A percentile compares a stretch with the other conserved stretches of the same genome.
Evolutionary conservation across 495 filamentous ascomycete species (phyloP).

Genomic region (Lasiosphaeris hirsuta): DNA sequence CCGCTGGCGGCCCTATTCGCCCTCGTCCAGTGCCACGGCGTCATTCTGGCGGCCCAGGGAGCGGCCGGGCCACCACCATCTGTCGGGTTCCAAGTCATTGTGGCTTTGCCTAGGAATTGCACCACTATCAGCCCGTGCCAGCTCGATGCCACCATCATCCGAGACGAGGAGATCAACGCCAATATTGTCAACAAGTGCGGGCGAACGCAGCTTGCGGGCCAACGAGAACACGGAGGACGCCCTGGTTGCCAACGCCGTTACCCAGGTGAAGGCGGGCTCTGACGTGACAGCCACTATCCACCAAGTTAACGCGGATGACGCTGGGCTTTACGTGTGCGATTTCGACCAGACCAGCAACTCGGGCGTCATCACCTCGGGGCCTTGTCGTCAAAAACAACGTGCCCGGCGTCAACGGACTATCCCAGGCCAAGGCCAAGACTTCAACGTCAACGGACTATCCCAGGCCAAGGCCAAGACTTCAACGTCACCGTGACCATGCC

Average conservation of each 20-base stretch:
- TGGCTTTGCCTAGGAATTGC: constrained; percentile 44
- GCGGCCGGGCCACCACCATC: constrained; percentile 35
- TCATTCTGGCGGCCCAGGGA: constrained; percentile 42
- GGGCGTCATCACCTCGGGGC: constrained; percentile 39
- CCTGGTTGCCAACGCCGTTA: constrained; percentile 41
- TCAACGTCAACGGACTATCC: constrained; percentile 46
- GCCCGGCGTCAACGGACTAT: constrained; percentile 45
- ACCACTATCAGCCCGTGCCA: constrained; percentile 52
- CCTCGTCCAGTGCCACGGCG: constrained; percentile 38
- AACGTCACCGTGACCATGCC: constrained; percentile 47
- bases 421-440: constrained; percentile 44
- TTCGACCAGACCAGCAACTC: constrained; percentile 44
- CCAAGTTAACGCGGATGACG: constrained; percentile 55
- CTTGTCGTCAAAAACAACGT: constrained; percentile 44
- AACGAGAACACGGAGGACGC: constrained; percentile 52
- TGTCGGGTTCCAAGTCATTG: constrained; percentile 44
- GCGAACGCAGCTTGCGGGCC: constrained; percentile 47
- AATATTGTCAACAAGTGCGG: constrained; percentile 50
- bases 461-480: constrained; percentile 45
- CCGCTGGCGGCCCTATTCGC: constrained; percentile 37
- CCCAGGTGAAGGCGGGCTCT: constrained; percentile 39
- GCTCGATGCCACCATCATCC: constrained; percentile 51
- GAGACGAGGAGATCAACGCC: constrained; percentile 45
- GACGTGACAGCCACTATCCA: constrained; percentile 45
- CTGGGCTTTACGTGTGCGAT: constrained; percentile 52